Evolutionary conservation across 2,329 filamentous ascomycete species (phyloP).

Genomic region (Aspergillus transmontanensis): DNA sequence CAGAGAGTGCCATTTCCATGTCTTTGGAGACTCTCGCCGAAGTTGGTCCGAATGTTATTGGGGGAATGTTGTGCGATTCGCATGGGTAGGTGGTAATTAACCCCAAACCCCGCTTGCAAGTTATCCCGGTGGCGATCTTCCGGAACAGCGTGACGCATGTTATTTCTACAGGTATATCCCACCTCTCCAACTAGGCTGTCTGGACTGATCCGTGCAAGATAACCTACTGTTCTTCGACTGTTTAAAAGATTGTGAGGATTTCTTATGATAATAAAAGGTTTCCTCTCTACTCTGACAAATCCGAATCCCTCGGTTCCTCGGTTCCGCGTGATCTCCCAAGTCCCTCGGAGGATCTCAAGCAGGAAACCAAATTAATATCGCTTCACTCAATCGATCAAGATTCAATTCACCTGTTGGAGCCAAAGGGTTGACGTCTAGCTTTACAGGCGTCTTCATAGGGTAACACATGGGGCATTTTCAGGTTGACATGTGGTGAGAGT

Average conservation of each 20-base stretch:
- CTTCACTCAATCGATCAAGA: too few species aligned
- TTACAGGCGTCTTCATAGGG: too few species aligned
- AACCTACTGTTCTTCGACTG: background rate
- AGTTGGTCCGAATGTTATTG: slow-evolving; percentile 39
- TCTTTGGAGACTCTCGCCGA: slow-evolving; percentile 36
- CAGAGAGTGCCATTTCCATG: slow-evolving; percentile 44
- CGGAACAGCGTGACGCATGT: background rate
- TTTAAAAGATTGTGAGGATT: background rate
- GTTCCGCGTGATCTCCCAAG: background rate
- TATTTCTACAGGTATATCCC: background rate
- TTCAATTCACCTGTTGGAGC: too few species aligned
- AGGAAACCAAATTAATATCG: too few species aligned
- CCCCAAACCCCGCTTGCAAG: background rate
- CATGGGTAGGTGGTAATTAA: slow-evolving; percentile 15
- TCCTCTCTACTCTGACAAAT: background rate
- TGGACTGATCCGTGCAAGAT: background rate
- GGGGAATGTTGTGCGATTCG: slow-evolving; percentile 29
- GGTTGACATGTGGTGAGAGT: too few species aligned
- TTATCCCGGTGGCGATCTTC: background rate
- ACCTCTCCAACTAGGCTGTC: background rate
- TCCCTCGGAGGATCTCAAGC: too few species aligned
- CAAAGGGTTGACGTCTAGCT: too few species aligned
- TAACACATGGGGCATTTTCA: too few species aligned
- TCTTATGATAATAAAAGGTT: background rate
- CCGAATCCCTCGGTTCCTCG: background rate